Base-by-base conservation (phyloP, 805 yeast genomes). In the Metschnikowia noctiluminum region DNA sequence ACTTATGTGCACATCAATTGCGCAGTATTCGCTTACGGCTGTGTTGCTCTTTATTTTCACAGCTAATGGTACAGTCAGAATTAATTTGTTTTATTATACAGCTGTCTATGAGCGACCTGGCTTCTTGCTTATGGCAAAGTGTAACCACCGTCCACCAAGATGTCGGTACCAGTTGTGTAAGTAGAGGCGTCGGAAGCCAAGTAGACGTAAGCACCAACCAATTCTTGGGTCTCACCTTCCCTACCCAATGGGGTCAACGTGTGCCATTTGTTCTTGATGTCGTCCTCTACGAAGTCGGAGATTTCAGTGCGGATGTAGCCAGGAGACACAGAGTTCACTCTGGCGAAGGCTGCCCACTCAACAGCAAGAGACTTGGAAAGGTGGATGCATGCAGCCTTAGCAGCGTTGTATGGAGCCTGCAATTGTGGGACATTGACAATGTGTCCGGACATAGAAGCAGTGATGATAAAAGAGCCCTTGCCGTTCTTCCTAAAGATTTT, bases 361-460 rank as follows among this genome's bases (percentile, higher is more conserved):
- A 73, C 70, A 7, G 77, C 76, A 54, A 73, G 67, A 6, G 76
- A 71, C 55, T 63, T 69, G 45, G 73, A 68, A 49, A 73, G 68
- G 59, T 73, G 77, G 35, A 70, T 59, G 39, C 69, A 65, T 2
- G 73, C 78, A 39, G 78, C 77, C 62, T 73, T 73, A 49, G 73
- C 76, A 26, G 77, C 76, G 56, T 73, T 73, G 60, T 73, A 73
- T 32, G 77, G 75, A 21, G 76, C 74, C 55, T 73, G 78, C 51
- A 66, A 53, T 56, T 73, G 76, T 4, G 78, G 78, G 38, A 71
- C 68, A 55, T 73, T 73, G 45, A 68, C 77, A 56, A 73, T 72
- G 59, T 71, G 75, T n/a, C 76, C 78, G 10, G 76, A 70, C 74
- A 73, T 73, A 21, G 77, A 72, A 6, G 77, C 76, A 15, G 78